These are phyloP conservation scores for Protea cynaroides DNA, from an alignment of 164 flowering plant species.

Conservation along the genomic window DNA sequence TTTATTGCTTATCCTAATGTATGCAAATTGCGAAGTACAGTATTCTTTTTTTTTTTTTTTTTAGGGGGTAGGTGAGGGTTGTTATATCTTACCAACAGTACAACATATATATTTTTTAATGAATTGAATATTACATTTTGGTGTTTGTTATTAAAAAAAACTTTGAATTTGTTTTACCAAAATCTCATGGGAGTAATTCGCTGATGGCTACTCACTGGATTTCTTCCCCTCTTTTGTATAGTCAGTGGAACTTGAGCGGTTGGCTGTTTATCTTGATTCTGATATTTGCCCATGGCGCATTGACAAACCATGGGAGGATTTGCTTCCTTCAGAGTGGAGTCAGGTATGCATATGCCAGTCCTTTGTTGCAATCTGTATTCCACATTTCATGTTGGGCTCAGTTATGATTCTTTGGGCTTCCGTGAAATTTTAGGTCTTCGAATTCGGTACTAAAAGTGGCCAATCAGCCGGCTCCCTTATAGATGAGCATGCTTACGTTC, in stretches of 20 bases:
- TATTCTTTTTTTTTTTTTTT: too few relatives aligned
- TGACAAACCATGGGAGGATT: slow-evolving; percentile 77
- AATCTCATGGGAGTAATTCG: not conserved
- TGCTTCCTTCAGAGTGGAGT: slow-evolving; percentile 87
- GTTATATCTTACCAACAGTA: too few relatives aligned
- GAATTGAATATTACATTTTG: too few relatives aligned
- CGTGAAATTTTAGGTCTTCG: slow-evolving; percentile 58
- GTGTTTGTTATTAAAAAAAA: too few relatives aligned
- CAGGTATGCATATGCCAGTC: slow-evolving; percentile 38
- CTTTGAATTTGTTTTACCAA: too few relatives aligned
- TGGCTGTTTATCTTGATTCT: slow-evolving; percentile 89
- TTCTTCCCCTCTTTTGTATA: slow-evolving; percentile 21
- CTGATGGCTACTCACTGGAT: not conserved
- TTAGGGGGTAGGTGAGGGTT: too few relatives aligned
- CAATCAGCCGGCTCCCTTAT: slow-evolving; percentile 32
- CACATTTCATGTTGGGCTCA: not conserved
- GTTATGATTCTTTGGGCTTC: slow-evolving; percentile 1
- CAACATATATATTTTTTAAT: too few relatives aligned
- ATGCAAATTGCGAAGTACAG: too few relatives aligned
- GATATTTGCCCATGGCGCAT: slow-evolving; percentile 72
- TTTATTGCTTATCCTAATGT: too few relatives aligned
- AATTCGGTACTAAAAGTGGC: slow-evolving; percentile 57
- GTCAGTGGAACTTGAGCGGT: slow-evolving; percentile 76
- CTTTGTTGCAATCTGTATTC: not conserved
- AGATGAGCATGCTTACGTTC: slow-evolving; percentile 56